These are phyloP conservation scores for Arthrobotrys musiformis DNA, from an alignment of 2,329 filamentous ascomycete species.

Conservation along the genomic window DNA sequence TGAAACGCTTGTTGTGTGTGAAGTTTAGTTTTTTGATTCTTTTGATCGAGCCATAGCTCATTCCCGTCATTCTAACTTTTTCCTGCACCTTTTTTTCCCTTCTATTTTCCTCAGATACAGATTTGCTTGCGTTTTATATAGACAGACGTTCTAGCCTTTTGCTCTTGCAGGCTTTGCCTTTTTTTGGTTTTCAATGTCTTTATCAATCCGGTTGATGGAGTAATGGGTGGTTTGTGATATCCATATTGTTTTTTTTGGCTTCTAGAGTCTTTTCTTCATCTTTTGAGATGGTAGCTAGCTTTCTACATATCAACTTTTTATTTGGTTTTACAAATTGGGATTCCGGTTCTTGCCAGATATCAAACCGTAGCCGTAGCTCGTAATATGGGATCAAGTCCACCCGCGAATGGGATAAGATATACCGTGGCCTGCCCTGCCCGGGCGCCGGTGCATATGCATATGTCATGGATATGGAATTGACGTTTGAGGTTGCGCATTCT, in stretches of 20 bases:
- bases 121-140: constrained; percentile 23
- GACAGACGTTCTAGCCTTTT: constrained; percentile 1
- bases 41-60: neutral
- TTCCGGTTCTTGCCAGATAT: neutral
- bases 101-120: constrained; percentile 6
- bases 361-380: no score
- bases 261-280: constrained; percentile 1
- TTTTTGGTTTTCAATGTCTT: neutral
- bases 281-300: constrained; percentile 1
- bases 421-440: neutral
- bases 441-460: no score
- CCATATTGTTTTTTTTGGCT: neutral
- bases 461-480: no score
- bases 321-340: neutral
- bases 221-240: constrained; percentile 27
- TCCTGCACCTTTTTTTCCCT: neutral
- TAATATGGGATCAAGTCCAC: neutral
- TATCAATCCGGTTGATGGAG: constrained; percentile 14
- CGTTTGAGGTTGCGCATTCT: neutral
- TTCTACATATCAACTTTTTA: neutral
- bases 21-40: constrained; percentile 16
- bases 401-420: neutral
- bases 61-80: neutral
- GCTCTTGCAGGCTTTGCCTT: neutral
- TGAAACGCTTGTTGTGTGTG: constrained; percentile 19